Evolutionary conservation across 75 land plant species (phyloP), one percentile per base, ranked within the genome.

Genomic region (Larix kaempferi): DNA sequence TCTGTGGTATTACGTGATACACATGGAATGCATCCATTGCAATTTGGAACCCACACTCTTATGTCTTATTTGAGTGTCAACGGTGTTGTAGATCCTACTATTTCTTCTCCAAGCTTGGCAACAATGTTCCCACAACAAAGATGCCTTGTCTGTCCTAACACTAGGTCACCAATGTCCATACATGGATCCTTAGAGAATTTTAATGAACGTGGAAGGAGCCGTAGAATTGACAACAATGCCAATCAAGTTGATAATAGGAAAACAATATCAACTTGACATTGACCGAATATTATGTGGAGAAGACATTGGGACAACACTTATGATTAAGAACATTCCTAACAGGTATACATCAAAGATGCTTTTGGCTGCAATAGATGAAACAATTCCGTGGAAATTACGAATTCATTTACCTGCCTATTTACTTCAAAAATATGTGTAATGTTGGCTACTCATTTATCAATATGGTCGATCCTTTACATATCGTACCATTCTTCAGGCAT

Each of bases 361-460:
- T 41, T 82, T 95, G 71, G 93, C 98, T 72, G 90, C 98, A 12
- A 95, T 95, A 79, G 96, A 95, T 83, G 98, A n/a, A 95, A 80
- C 85, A 89, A 64, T 91, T 89, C 76, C 87, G 89, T 58, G 98
- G 98, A 74, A 88, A 80, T 4, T 90, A 93, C 83, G 85, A 93
- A 79, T 87, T 87, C 78, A 76, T 87, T 39, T 87, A 87, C 71
- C 76, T 87, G 22, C 89, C 89, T 17, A 87, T 87, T 67, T 87
- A 87, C 72, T 87, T 87, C 80, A 87, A 95, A 96, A 95, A 95
- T 78, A 95, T 93, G 76, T 95, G 98, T 82, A 95, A 95, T 78
- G 98, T 95, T 26, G 98, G 98, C 23, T 95, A 95, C 87, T 96
- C 98, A 1, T 95, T 95, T 78, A 91, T 95, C 88, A 95, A 95